A percentile compares a stretch with the other conserved stretches of the same genome.
Conservation (phyloP, 2,329 filamentous ascomycete genomes). For the Talaromyces sp. region DNA sequence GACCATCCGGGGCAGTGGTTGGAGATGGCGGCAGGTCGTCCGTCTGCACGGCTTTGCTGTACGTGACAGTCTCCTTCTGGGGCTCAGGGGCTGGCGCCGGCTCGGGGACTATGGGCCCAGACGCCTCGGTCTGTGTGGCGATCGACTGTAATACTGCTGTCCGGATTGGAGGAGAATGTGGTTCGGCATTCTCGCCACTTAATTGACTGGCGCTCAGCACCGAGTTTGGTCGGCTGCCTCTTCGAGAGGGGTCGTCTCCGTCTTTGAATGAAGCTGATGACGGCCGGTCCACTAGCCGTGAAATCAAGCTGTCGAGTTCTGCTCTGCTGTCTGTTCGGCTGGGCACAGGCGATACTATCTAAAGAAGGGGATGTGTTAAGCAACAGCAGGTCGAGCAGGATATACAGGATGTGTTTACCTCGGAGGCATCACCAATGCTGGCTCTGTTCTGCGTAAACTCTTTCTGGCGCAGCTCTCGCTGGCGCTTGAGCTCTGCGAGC, state of each 20-base stretch:
- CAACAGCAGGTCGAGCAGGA: background rate
- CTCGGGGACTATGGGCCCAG: conserved; percentile 67
- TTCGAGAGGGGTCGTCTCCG: conserved; percentile 40
- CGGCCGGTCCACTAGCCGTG: conserved; percentile 72
- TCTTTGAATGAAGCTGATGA: conserved; percentile 61
- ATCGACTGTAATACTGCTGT: conserved; percentile 39
- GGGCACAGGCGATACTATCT: conserved; percentile 66
- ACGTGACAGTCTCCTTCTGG: conserved; percentile 75
- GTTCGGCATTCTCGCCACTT: conserved; percentile 60
- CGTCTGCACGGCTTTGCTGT: conserved; percentile 96
- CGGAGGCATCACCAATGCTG: conserved; percentile 62
- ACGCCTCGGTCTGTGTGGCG: conserved; percentile 65
- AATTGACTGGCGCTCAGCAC: conserved; percentile 76
- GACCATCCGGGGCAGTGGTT: conserved; percentile 49
- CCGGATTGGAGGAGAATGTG: conserved; percentile 31
- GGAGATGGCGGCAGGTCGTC: conserved; percentile 60
- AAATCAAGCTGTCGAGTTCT: conserved; percentile 78
- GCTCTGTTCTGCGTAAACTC: conserved; percentile 67
- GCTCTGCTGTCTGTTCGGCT: conserved; percentile 61
- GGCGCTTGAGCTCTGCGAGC: conserved; percentile 90
- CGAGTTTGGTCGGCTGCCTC: conserved; percentile 75
- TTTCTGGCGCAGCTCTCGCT: conserved; percentile 75
- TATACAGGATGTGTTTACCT: conserved; percentile 51
- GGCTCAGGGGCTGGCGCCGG: conserved; percentile 61
- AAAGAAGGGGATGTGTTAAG: background rate